A percentile compares a stretch with the other conserved stretches of the same genome.
Evolutionary conservation across 2,329 filamentous ascomycete genomes (phyloP).

Genomic region (Stemphylium vesicarium): DNA sequence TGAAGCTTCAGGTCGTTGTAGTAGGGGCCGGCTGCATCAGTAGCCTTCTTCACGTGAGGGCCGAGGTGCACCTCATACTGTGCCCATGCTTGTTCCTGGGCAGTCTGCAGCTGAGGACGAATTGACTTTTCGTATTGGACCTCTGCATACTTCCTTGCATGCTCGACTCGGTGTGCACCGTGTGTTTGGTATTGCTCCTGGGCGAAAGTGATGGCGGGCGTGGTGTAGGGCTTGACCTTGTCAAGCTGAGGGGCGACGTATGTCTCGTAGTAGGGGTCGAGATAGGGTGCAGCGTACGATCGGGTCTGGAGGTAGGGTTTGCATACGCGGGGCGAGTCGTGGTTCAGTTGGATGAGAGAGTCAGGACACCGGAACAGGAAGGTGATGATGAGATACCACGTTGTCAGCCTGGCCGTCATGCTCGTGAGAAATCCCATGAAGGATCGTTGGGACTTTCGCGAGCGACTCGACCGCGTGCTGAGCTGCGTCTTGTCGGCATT

Average conservation of each 20-base stretch:
- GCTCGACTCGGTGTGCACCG: slow-evolving; percentile 73
- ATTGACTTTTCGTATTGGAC: slow-evolving; percentile 80
- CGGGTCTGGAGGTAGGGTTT: slow-evolving; percentile 75
- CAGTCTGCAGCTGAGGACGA: slow-evolving; percentile 74
- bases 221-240: slow-evolving; percentile 73
- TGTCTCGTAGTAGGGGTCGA: slow-evolving; percentile 82
- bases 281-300: slow-evolving; percentile 72
- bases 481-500: slow-evolving; percentile 36
- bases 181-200: slow-evolving; percentile 69
- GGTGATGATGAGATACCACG: slow-evolving; percentile 86
- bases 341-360: slow-evolving; percentile 69
- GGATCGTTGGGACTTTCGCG: slow-evolving; percentile 28
- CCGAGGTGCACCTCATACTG: slow-evolving; percentile 75
- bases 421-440: slow-evolving; percentile 39
- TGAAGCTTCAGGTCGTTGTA: slow-evolving; percentile 70
- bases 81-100: slow-evolving; percentile 64
- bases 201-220: slow-evolving; percentile 70
- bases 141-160: slow-evolving; percentile 69
- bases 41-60: slow-evolving; percentile 72
- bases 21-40: slow-evolving; percentile 70
- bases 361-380: slow-evolving; percentile 83
- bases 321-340: slow-evolving; percentile 78
- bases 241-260: slow-evolving; percentile 87
- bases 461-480: slow-evolving; percentile 21
- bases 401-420: slow-evolving; percentile 59